These are phyloP conservation scores for Melocanna baccifera DNA, from an alignment of 176 grass and related monocot species.

Conservation along the genomic window DNA sequence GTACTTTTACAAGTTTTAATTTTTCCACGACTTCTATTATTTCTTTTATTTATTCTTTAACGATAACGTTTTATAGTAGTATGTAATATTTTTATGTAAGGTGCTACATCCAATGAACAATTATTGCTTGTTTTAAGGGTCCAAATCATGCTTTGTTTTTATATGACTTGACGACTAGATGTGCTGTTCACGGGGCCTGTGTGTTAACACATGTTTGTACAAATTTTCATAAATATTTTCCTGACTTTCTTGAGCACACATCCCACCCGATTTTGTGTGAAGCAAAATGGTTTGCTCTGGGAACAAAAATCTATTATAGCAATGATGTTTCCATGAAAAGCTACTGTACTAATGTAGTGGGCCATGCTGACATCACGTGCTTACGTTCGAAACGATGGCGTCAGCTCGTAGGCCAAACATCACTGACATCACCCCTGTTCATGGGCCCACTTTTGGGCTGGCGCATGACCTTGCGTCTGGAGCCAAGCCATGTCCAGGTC, in stretches of 20 bases:
- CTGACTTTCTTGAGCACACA: not conserved
- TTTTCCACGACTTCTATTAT: no score
- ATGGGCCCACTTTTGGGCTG: not conserved
- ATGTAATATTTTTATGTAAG: no score
- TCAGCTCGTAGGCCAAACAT: not conserved
- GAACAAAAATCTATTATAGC: no score
- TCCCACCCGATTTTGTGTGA: not conserved
- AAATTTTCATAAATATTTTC: not conserved
- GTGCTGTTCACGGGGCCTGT: not conserved
- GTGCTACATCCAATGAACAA: no score
- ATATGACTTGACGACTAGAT: not conserved
- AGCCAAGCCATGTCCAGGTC: not conserved
- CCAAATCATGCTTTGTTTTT: not conserved
- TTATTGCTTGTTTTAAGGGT: not conserved
- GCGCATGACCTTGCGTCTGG: not conserved
- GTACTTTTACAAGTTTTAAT: no score
- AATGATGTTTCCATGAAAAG: no score
- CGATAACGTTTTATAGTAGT: no score
- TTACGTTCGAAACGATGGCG: not conserved
- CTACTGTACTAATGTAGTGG: not conserved
- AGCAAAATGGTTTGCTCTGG: not conserved
- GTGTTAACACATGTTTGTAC: not conserved
- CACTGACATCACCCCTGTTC: not conserved
- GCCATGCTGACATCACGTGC: not conserved
- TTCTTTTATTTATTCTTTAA: no score